Conservation (phyloP, 306 rosid species). For the Malus orientalis region DNA sequence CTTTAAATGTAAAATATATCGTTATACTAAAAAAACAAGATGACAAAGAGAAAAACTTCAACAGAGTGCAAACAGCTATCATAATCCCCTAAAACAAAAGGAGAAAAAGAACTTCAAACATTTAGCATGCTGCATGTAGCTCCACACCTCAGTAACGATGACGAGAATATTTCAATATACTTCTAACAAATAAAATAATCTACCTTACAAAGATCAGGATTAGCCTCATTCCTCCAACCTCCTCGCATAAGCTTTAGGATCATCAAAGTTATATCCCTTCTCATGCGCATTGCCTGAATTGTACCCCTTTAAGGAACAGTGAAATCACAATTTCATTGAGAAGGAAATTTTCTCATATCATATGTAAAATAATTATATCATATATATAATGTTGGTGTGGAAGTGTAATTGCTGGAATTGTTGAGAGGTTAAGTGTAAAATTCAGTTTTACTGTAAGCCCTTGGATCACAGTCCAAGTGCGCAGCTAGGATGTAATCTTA, state of each 20-base stretch:
- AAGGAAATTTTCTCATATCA: neutral
- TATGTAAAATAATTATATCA: no score
- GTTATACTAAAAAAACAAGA: neutral
- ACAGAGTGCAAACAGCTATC: neutral
- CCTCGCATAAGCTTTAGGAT: constrained; percentile 77
- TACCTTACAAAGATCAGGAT: constrained; percentile 86
- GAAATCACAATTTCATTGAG: neutral
- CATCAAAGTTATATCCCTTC: constrained; percentile 86
- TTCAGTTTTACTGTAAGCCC: no score
- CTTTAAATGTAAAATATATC: no score
- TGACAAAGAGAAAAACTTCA: neutral
- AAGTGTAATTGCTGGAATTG: no score
- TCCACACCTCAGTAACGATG: constrained; percentile 2
- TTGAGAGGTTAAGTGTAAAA: no score
- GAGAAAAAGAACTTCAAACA: neutral
- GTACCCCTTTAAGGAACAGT: constrained; percentile 38
- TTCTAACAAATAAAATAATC: constrained; percentile 11
- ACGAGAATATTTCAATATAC: neutral
- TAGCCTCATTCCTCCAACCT: constrained; percentile 95
- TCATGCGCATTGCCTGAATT: constrained; percentile 51
- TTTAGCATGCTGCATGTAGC: neutral
- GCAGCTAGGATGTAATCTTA: no score
- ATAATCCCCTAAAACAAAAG: neutral
- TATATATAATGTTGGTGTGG: no score
- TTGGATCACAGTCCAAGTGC: no score